A percentile compares a stretch with the other conserved stretches of the same genome.
These are phyloP conservation scores for Populus tremula DNA, from an alignment of 345 rosid genomes.

Conservation along the genomic window DNA sequence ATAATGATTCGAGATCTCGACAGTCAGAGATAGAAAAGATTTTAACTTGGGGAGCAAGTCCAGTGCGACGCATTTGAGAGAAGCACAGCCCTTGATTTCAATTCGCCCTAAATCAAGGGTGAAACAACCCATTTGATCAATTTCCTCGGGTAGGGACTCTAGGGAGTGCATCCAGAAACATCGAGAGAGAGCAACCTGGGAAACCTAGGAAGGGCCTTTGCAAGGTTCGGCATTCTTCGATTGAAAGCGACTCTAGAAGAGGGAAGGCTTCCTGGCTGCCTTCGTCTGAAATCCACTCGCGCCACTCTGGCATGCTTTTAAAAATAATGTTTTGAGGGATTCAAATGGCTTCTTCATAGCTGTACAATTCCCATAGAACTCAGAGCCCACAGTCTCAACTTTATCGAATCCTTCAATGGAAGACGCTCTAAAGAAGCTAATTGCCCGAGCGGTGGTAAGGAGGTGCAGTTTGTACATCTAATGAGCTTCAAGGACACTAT, in stretches of 20 bases:
- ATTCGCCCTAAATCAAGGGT: too few relatives aligned
- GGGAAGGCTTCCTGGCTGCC: not conserved
- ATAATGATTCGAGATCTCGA: not conserved
- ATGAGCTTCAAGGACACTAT: not conserved
- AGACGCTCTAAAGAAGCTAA: not conserved
- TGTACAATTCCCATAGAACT: not conserved
- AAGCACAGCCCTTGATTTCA: not conserved
- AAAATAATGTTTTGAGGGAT: not conserved
- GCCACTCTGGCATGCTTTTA: not conserved
- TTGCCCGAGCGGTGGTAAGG: slow-evolving; percentile 13
- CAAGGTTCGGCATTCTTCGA: not conserved
- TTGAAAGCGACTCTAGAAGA: not conserved
- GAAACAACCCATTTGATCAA: not conserved
- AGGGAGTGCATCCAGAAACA: not conserved
- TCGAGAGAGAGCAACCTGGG: not conserved
- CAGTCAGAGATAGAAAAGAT: not conserved
- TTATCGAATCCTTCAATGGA: not conserved
- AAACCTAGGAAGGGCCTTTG: not conserved
- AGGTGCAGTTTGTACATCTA: not conserved
- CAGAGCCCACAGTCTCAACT: not conserved
- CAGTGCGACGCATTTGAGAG: slow-evolving; percentile 6
- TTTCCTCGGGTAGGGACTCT: not conserved
- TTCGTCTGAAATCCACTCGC: not conserved
- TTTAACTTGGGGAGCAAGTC: not conserved
- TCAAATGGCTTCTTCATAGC: not conserved